A percentile compares a stretch with the other conserved stretches of the same genome.
Conservation (phyloP, 768 basidiomycete genomes). For the Piloderma croceum region DNA sequence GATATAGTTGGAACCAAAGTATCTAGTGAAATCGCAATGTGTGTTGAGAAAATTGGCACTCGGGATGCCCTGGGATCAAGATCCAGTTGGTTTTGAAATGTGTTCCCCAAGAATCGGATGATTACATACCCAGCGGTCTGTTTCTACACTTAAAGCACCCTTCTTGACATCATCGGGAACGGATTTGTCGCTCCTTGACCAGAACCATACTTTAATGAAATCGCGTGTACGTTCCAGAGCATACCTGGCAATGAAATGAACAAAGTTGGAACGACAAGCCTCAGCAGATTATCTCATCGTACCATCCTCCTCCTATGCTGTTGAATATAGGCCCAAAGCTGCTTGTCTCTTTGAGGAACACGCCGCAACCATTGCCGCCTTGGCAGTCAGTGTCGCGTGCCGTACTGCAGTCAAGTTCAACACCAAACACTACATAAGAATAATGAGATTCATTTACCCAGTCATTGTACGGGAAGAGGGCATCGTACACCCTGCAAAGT, state of each 20-base stretch:
- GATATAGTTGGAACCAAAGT: too few relatives aligned
- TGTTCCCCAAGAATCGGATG: too few relatives aligned
- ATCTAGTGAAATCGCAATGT: too few relatives aligned
- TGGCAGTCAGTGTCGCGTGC: constrained; percentile 23
- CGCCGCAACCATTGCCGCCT: constrained; percentile 29
- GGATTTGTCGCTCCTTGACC: constrained; percentile 26
- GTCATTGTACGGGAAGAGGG: constrained; percentile 22
- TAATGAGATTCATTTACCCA: constrained; percentile 18
- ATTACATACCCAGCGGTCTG: constrained; percentile 29
- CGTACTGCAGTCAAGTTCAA: constrained; percentile 11
- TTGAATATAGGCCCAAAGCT: constrained; percentile 34
- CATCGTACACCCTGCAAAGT: constrained; percentile 27
- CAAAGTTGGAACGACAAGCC: neutral
- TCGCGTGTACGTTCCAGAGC: constrained; percentile 31
- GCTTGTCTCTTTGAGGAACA: constrained; percentile 17
- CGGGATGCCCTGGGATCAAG: too few relatives aligned
- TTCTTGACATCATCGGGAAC: constrained; percentile 21
- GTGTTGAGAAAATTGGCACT: too few relatives aligned
- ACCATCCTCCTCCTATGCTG: constrained; percentile 34
- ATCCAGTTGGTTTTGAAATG: too few relatives aligned
- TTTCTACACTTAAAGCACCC: constrained; percentile 17
- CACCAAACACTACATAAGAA: constrained; percentile 1
- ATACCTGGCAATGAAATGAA: constrained; percentile 26
- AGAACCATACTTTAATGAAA: constrained; percentile 40
- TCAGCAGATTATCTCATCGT: too few relatives aligned